Evolutionary conservation across 2,329 filamentous ascomycete genomes (phyloP).

Genomic region (Neopestalotiopsis rosae): DNA sequence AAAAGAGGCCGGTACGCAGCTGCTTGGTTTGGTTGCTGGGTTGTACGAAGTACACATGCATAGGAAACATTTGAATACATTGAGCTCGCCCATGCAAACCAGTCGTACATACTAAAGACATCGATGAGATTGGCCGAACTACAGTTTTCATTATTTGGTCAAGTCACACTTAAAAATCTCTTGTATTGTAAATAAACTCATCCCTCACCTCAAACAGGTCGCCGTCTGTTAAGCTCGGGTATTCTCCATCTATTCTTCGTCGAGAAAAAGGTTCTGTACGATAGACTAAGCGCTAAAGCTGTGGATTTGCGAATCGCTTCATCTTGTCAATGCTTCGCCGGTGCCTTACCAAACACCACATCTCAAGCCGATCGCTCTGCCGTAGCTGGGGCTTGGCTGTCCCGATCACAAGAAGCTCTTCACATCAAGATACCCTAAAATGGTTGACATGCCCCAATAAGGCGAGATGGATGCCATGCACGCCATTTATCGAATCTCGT

Average conservation of each 20-base stretch:
- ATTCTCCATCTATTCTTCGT: not conserved
- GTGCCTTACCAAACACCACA: conserved; percentile 7
- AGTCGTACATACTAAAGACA: no score
- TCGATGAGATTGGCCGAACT: no score
- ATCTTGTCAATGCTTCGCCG: conserved; percentile 20
- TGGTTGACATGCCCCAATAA: not conserved
- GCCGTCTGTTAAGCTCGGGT: no score
- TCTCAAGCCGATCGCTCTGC: not conserved
- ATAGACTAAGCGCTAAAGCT: not conserved
- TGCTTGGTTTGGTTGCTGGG: not conserved
- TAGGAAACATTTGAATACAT: no score
- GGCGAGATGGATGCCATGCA: not conserved
- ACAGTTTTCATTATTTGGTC: no score
- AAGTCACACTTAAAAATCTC: no score
- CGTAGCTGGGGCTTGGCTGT: not conserved
- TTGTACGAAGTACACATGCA: not conserved
- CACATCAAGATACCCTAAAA: not conserved
- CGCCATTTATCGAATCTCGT: not conserved
- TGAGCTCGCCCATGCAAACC: not conserved
- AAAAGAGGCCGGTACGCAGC: not conserved
- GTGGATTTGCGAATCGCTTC: not conserved
- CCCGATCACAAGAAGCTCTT: not conserved
- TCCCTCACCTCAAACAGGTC: no score
- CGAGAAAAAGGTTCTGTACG: not conserved
- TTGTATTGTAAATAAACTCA: no score